Conservation (phyloP, 2,329 filamentous ascomycete species). For the Cercospora sp. region DNA sequence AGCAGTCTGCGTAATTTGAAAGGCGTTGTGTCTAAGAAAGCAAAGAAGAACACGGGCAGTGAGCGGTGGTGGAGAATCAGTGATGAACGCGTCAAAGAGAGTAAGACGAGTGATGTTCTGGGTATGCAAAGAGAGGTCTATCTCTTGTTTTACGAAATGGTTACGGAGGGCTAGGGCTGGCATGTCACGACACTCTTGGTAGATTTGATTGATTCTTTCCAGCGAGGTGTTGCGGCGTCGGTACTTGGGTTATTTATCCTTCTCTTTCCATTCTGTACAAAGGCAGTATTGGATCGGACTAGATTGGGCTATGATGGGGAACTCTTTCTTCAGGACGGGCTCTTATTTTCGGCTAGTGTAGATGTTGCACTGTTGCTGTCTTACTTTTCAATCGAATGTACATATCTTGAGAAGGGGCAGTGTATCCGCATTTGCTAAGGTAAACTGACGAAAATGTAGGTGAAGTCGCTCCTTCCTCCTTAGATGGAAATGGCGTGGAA, state of each 20-base stretch:
- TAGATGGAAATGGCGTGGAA: neutral
- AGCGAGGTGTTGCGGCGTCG: constrained; percentile 8
- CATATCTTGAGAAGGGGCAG: neutral
- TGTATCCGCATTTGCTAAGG: neutral
- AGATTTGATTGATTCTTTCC: neutral
- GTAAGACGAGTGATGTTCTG: constrained; percentile 86
- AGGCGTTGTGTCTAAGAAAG: constrained; percentile 21
- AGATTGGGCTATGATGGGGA: neutral
- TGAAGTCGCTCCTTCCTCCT: neutral
- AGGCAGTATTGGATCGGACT: neutral
- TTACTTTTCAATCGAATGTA: neutral
- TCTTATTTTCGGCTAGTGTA: neutral
- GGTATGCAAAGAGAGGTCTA: constrained; percentile 96
- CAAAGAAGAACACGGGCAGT: constrained; percentile 52
- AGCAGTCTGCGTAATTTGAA: constrained; percentile 9
- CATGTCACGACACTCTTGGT: neutral
- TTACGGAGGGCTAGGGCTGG: constrained; percentile 38
- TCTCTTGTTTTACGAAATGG: constrained; percentile 90
- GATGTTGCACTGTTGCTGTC: neutral
- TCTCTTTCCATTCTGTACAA: neutral
- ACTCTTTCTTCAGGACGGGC: neutral
- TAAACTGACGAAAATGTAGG: neutral
- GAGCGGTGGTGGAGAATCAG: constrained; percentile 98
- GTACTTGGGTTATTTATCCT: neutral
- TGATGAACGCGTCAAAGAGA: constrained; percentile 93